phyloP scores from a whole-genome alignment of 2,329 filamentous ascomycete genomes.

The Aspergillus fijiensis region DNA sequence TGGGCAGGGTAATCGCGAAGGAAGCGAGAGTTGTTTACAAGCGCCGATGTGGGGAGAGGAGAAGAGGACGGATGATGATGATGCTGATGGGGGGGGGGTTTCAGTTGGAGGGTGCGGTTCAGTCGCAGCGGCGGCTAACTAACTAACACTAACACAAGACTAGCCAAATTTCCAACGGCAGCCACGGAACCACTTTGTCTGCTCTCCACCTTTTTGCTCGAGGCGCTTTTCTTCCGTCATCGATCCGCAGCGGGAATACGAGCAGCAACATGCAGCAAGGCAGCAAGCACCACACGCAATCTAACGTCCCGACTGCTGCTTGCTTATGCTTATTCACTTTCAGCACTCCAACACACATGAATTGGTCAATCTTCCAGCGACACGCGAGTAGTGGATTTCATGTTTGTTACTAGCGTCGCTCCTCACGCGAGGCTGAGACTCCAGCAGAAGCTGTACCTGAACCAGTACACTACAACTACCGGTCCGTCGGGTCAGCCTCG shows the following conservation, averaged over 20 bases:
- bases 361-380: too few relatives aligned
- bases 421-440: neutral
- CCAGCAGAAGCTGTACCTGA: neutral
- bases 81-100: neutral
- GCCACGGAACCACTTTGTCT: slow-evolving; percentile 5
- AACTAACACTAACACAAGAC: neutral
- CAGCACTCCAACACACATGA: too few relatives aligned
- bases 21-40: slow-evolving; percentile 8
- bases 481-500: neutral
- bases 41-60: slow-evolving; percentile 14
- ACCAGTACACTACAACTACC: neutral
- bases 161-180: slow-evolving; percentile 5
- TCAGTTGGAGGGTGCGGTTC: neutral
- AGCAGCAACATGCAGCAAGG: neutral
- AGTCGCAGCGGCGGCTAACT: neutral
- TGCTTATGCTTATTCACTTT: too few relatives aligned
- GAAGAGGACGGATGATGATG: slow-evolving; percentile 4
- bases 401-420: neutral
- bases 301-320: too few relatives aligned
- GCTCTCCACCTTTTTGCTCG: neutral
- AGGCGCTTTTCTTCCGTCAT: neutral
- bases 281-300: too few relatives aligned
- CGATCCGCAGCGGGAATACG: neutral
- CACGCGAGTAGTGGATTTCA: neutral
- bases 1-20: neutral